These are phyloP conservation scores for Nitzschia sp. DNA, from an alignment of 108 stramenopile species.

Conservation along the genomic window DNA sequence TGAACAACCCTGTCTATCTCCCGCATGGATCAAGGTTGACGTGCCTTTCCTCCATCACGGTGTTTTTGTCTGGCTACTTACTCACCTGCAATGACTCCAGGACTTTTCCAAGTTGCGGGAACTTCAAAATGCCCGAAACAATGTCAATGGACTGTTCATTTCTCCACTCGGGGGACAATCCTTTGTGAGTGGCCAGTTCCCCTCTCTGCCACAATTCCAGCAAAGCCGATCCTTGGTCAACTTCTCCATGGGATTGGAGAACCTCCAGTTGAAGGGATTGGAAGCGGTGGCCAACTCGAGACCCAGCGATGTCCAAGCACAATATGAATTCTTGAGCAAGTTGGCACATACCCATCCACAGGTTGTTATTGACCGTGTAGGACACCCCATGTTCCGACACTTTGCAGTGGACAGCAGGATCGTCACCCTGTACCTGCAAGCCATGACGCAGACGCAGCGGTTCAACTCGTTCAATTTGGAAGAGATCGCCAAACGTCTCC, in stretches of 20 bases:
- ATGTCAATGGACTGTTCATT: too few relatives aligned
- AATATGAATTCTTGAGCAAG: slow-evolving; percentile 67
- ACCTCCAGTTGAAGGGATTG: slow-evolving; percentile 65
- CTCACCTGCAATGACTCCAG: slow-evolving; percentile 21
- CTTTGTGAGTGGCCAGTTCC: not conserved
- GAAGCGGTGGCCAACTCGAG: slow-evolving; percentile 70
- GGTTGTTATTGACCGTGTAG: slow-evolving; percentile 72
- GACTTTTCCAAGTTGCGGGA: slow-evolving; percentile 70
- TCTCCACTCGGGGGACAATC: too few relatives aligned
- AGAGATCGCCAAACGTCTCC: slow-evolving; percentile 43
- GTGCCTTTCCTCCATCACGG: not conserved
- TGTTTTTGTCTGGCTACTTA: not conserved
- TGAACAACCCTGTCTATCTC: too few relatives aligned
- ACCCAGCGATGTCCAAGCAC: slow-evolving; percentile 57
- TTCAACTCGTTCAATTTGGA: slow-evolving; percentile 48
- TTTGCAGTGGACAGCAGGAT: slow-evolving; percentile 66
- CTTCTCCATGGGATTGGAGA: slow-evolving; percentile 26
- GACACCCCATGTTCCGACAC: slow-evolving; percentile 47
- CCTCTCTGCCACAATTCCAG: not conserved
- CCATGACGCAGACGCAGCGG: slow-evolving; percentile 41
- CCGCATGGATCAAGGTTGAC: too few relatives aligned
- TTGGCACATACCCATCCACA: slow-evolving; percentile 61
- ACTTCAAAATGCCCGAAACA: slow-evolving; percentile 31
- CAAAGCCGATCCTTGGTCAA: slow-evolving; percentile 41
- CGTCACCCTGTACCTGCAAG: slow-evolving; percentile 61